Evolutionary conservation across 148 eudicot species (phyloP).

Genomic region (Tetragonia tetragonoides): DNA sequence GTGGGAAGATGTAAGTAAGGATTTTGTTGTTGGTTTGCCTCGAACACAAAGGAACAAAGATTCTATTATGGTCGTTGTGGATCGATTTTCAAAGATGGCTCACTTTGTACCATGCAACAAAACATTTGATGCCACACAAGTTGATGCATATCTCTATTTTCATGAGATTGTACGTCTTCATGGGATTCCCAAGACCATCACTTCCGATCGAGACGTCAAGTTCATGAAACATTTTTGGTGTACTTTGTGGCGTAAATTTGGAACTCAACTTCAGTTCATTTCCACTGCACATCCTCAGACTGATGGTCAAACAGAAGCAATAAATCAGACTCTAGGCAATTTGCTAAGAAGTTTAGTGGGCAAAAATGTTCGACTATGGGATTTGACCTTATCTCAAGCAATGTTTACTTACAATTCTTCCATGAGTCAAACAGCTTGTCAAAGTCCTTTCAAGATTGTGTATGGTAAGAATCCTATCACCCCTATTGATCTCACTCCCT

Average conservation of each 20-base stretch:
- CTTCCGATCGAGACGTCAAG: not conserved
- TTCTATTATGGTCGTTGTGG: too few species aligned
- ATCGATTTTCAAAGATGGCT: not conserved
- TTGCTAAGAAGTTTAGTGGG: not conserved
- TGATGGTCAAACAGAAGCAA: not conserved
- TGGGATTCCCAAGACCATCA: not conserved
- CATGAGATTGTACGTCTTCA: not conserved
- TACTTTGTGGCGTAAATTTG: not conserved
- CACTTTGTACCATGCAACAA: not conserved
- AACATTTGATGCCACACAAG: not conserved
- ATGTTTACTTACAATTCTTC: conserved; percentile 18
- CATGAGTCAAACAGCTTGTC: not conserved
- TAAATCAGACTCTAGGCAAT: not conserved
- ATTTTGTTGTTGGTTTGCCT: not conserved
- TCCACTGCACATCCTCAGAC: not conserved
- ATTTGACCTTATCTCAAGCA: not conserved
- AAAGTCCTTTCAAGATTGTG: conserved; percentile 8
- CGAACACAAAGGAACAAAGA: too few species aligned
- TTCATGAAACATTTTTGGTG: not conserved
- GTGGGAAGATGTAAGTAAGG: not conserved
- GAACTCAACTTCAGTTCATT: not conserved
- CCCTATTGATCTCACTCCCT: not conserved
- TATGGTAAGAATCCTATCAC: not conserved
- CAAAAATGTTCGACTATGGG: not conserved
- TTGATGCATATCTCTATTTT: not conserved